Evolutionary conservation across 73 alveolate genomes (phyloP).

Genomic region (Urostyla sp.): DNA sequence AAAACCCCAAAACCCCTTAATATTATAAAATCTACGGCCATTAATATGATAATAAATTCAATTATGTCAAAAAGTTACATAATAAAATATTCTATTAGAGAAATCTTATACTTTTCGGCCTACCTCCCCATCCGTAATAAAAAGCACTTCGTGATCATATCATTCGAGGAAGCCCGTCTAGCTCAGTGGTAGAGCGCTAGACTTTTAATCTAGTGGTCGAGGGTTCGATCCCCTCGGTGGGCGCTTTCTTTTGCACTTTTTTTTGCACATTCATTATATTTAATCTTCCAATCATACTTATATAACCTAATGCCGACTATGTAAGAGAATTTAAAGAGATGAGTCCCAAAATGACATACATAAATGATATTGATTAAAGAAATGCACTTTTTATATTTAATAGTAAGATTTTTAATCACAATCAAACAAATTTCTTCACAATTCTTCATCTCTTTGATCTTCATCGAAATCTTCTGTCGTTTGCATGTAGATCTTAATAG

Average conservation of each 20-base stretch:
- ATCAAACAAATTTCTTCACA: neutral
- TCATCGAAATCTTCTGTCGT: constrained; percentile 42
- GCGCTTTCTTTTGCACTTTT: constrained; percentile 56
- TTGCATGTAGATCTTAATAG: constrained; percentile 2
- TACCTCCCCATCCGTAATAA: too few relatives aligned
- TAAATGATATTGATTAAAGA: too few relatives aligned
- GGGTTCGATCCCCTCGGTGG: constrained; percentile 81
- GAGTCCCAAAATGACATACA: neutral
- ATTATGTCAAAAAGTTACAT: too few relatives aligned
- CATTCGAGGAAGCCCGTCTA: constrained; percentile 70
- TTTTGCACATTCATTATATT: neutral
- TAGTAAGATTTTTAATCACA: neutral
- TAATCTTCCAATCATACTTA: neutral
- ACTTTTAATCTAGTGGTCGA: constrained; percentile 75
- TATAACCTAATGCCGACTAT: too few relatives aligned
- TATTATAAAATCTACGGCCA: neutral
- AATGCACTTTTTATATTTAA: too few relatives aligned
- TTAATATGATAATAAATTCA: neutral
- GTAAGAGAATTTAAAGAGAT: neutral
- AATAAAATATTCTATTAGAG: too few relatives aligned
- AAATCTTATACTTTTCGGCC: too few relatives aligned
- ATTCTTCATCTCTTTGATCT: constrained; percentile 36
- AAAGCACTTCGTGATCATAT: too few relatives aligned
- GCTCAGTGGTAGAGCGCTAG: constrained; percentile 80
- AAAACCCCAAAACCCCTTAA: too few relatives aligned